phyloP scores from a whole-genome alignment of 2,329 filamentous ascomycete species.

The Colletotrichum brevisporum region DNA sequence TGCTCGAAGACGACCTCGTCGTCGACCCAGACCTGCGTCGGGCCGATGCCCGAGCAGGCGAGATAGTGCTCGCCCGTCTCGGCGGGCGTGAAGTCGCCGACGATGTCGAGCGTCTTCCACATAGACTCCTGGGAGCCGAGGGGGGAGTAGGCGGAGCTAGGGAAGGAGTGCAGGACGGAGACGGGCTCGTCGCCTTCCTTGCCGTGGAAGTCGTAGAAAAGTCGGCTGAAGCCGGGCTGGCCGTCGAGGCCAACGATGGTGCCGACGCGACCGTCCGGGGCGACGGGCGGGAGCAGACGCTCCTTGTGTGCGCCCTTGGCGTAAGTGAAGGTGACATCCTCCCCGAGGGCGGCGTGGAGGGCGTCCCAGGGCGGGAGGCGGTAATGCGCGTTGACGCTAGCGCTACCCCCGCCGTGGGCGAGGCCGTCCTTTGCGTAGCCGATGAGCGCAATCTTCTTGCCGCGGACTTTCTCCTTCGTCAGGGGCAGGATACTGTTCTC shows the following conservation, averaged over 20 bases:
- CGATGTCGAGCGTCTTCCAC: conserved; percentile 48
- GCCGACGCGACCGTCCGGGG: conserved; percentile 42
- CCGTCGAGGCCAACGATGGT: conserved; percentile 50
- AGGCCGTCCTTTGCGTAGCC: conserved; percentile 59
- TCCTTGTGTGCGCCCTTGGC: conserved; percentile 43
- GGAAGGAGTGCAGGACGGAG: conserved; percentile 44
- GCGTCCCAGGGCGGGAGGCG: conserved; percentile 69
- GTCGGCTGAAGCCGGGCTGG: conserved; percentile 50
- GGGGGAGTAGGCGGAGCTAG: conserved; percentile 45
- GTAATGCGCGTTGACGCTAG: conserved; percentile 58
- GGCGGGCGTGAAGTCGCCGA: conserved; percentile 49
- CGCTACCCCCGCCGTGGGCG: conserved; percentile 48
- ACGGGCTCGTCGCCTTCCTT: conserved; percentile 43
- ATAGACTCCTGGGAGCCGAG: conserved; percentile 42
- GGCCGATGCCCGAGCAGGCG: conserved; percentile 49
- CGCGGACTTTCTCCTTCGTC: conserved; percentile 56
- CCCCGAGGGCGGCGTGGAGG: conserved; percentile 67
- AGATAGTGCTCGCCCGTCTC: conserved; percentile 51
- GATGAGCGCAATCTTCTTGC: conserved; percentile 52
- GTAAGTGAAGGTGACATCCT: conserved; percentile 61
- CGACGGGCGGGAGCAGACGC: conserved; percentile 44
- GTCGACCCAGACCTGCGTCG: conserved; percentile 49
- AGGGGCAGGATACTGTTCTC: conserved; percentile 69
- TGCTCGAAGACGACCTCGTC: conserved; percentile 50
- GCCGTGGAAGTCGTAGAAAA: conserved; percentile 47